Evolutionary conservation across 139 green algal species (phyloP), one percentile per base, ranked within the genome.

Genomic region (Picochlorum sp.): DNA sequence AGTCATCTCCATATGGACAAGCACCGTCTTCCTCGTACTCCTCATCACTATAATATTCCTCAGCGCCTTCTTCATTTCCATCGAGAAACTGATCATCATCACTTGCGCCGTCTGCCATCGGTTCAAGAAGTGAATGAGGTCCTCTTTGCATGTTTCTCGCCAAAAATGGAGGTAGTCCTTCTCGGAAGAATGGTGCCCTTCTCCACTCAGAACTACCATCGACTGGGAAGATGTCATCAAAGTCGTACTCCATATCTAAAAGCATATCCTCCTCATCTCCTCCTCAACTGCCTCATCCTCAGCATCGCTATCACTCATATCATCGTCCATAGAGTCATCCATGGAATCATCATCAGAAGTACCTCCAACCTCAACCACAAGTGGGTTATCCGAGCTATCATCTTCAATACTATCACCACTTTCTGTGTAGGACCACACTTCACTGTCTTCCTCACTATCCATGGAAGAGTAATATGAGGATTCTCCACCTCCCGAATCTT

Each of bases 1-100:
- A 20, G n/a, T 80, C 76, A 13, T 71, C 67, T 18, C 68, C 45
- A 44, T 73, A 58, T 21, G 41, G 65, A 10, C 74, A 64, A 13
- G 70, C 74, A 10, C 69, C 59, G 3, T 81, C 69, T 54, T 81
- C 76, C 26, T 52, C 68, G 6, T 59, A 44, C 21, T 77, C 66
- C 21, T 71, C 57, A 18, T 72, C 47, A 55, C 47, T 21, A 18
- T 55, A 55, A 20, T 41, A 41, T 11, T 41, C 60, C 24, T 69
- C 75, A 2, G 62, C 65, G 10, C 71, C 57, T 21, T 77, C 61
- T n/a, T 69, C 66, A 8, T 72, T 64, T 18, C 71, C 50, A 30
- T 71, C 47, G 5, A 26, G 18, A 20, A 71, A 28, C 3, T 49
- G 7, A 51, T 26, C 6, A 28, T 65, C 20, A 45, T 52, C 57